A percentile compares a stretch with the other conserved stretches of the same genome.
These are phyloP conservation scores for Phytopythium kandeliae DNA, from an alignment of 352 stramenopile genomes.

Conservation along the genomic window DNA sequence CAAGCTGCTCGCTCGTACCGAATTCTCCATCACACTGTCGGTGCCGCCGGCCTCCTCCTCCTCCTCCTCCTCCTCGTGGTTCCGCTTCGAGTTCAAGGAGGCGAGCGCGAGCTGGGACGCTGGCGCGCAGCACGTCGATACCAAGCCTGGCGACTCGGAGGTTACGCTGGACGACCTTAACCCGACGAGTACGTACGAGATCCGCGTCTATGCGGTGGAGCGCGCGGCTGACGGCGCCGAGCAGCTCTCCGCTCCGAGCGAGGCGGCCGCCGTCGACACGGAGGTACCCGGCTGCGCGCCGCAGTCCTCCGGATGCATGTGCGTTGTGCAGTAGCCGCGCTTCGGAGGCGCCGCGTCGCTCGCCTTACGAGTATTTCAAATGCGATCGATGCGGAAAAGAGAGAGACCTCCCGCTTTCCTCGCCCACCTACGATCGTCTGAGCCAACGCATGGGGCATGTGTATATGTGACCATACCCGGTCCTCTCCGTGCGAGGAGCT, in stretches of 20 bases:
- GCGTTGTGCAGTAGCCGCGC: conserved; percentile 55
- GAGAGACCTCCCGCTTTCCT: no score
- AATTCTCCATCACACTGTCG: conserved; percentile 78
- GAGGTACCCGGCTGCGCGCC: conserved; percentile 80
- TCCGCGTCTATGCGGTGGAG: conserved; percentile 65
- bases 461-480: neutral
- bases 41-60: conserved; percentile 23
- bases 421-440: no score
- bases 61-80: conserved; percentile 19
- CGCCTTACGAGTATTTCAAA: no score
- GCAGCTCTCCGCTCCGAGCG: conserved; percentile 49
- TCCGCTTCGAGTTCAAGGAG: conserved; percentile 75
- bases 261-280: conserved; percentile 80
- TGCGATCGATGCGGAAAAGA: no score
- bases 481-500: no score
- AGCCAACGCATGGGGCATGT: neutral
- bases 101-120: conserved; percentile 37
- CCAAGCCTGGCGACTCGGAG: conserved; percentile 26
- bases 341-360: no score
- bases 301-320: conserved; percentile 39
- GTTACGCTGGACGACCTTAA: conserved; percentile 83
- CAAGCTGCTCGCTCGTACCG: conserved; percentile 66
- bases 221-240: conserved; percentile 29
- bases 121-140: conserved; percentile 30
- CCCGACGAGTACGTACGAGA: conserved; percentile 84